These are phyloP conservation scores for Fraxinus americana DNA, from an alignment of 257 asterid genomes.

Conservation along the genomic window DNA sequence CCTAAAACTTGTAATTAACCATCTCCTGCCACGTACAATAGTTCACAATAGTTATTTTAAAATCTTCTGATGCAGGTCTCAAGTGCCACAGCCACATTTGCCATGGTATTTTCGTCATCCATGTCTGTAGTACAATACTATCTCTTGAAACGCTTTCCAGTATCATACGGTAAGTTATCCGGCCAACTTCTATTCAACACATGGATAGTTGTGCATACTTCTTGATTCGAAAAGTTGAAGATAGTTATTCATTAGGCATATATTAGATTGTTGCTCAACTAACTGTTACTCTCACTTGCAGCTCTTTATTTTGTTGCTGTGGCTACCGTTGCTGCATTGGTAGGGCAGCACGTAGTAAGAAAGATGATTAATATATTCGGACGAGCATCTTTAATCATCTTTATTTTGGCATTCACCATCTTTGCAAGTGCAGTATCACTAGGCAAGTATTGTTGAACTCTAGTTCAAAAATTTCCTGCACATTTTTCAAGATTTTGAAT, in stretches of 20 bases:
- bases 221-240: not conserved
- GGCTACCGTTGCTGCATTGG: constrained; percentile 55
- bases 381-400: constrained; percentile 70
- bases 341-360: constrained; percentile 60
- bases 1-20: not conserved
- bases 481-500: not conserved
- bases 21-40: not conserved
- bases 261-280: not conserved
- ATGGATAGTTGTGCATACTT: not conserved
- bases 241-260: not conserved
- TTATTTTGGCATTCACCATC: constrained; percentile 61
- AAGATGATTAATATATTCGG: constrained; percentile 58
- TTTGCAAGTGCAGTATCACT: constrained; percentile 60
- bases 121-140: constrained; percentile 67
- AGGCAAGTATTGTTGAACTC: constrained; percentile 40
- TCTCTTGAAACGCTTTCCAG: constrained; percentile 57
- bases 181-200: not conserved
- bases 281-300: constrained; percentile 25
- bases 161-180: constrained; percentile 43
- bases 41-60: not conserved
- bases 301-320: constrained; percentile 56
- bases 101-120: constrained; percentile 60
- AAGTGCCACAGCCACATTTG: constrained; percentile 62
- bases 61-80: constrained; percentile 46
- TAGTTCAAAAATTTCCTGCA: not conserved